These are phyloP conservation scores for Akanthomyces dipterigenus DNA, from an alignment of 2,329 filamentous ascomycete species.

Conservation along the genomic window DNA sequence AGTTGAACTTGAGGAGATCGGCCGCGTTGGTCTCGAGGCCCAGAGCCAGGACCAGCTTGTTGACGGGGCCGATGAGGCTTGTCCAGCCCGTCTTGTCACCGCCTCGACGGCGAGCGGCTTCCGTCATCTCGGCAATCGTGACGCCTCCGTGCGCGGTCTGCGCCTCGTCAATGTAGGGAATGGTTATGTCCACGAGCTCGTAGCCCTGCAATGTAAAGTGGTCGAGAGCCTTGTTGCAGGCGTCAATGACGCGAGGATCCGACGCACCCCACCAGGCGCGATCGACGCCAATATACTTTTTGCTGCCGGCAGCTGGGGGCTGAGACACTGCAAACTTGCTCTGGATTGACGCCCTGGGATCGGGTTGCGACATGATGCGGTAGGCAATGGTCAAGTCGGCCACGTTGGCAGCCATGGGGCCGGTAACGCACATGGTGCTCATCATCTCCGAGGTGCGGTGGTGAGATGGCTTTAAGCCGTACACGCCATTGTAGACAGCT, in stretches of 20 bases:
- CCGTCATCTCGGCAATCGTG: slow-evolving; percentile 65
- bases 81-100: slow-evolving; percentile 43
- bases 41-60: slow-evolving; percentile 62
- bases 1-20: slow-evolving; percentile 67
- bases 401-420: slow-evolving; percentile 70
- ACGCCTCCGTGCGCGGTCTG: slow-evolving; percentile 72
- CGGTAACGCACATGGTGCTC: slow-evolving; percentile 55
- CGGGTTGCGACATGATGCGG: slow-evolving; percentile 66
- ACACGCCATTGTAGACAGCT: slow-evolving; percentile 68
- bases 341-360: slow-evolving; percentile 56
- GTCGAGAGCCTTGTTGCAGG: slow-evolving; percentile 56
- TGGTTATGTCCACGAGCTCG: slow-evolving; percentile 49
- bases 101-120: slow-evolving; percentile 35
- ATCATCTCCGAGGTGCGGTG: slow-evolving; percentile 56
- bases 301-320: slow-evolving; percentile 33
- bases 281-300: slow-evolving; percentile 66
- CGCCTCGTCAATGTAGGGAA: slow-evolving; percentile 62
- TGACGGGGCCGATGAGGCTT: slow-evolving; percentile 54
- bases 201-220: slow-evolving; percentile 47
- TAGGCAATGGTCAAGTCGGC: slow-evolving; percentile 78
- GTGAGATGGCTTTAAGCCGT: slow-evolving; percentile 74
- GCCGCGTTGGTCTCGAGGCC: slow-evolving; percentile 56
- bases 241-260: slow-evolving; percentile 53
- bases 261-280: slow-evolving; percentile 44
- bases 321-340: slow-evolving; percentile 55